These are phyloP conservation scores for Claviceps citrina DNA, from an alignment of 2,329 filamentous ascomycete species.

Conservation along the genomic window DNA sequence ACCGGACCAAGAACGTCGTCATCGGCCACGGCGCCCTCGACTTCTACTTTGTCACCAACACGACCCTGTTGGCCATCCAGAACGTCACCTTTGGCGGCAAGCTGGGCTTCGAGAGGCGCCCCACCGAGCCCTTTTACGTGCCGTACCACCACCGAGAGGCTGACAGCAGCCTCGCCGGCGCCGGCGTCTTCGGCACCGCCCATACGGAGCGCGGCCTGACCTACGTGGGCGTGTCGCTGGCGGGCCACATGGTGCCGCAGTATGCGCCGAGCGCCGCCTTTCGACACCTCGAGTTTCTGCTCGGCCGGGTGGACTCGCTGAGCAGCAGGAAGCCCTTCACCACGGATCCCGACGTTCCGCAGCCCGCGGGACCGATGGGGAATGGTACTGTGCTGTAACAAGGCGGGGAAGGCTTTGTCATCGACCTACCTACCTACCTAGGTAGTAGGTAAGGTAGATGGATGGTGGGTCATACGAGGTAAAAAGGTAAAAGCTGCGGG, in stretches of 20 bases:
- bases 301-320: constrained; percentile 51
- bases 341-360: neutral
- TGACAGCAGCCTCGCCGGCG: constrained; percentile 29
- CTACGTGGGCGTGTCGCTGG: constrained; percentile 44
- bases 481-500: too few species aligned
- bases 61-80: constrained; percentile 55
- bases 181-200: constrained; percentile 51
- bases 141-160: constrained; percentile 23
- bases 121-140: constrained; percentile 49
- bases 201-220: constrained; percentile 63
- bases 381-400: too few species aligned
- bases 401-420: too few species aligned
- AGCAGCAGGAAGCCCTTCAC: constrained; percentile 4
- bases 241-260: constrained; percentile 53
- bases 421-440: too few species aligned
- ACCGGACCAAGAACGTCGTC: constrained; percentile 53
- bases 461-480: too few species aligned
- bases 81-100: constrained; percentile 66
- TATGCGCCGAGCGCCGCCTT: constrained; percentile 55
- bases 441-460: too few species aligned
- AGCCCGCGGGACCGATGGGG: too few species aligned
- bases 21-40: constrained; percentile 61
- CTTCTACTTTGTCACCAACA: constrained; percentile 51
- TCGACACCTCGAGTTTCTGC: constrained; percentile 55
- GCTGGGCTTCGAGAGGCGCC: constrained; percentile 49